Evolutionary conservation across 2,329 filamentous ascomycete genomes (phyloP), one percentile per base, ranked within the genome.

Genomic region (Paraphaeosphaeria minitans): DNA sequence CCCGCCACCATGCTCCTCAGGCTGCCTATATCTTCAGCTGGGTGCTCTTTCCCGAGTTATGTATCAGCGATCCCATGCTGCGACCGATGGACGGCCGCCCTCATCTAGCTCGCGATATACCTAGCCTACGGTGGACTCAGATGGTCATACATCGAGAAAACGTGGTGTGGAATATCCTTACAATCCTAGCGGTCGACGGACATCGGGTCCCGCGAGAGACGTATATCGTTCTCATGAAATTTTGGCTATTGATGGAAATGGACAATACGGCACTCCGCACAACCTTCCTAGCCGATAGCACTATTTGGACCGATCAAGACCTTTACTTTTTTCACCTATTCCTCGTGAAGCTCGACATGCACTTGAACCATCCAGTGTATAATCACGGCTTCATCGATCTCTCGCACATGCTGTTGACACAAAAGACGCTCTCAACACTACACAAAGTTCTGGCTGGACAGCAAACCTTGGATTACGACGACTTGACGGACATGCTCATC

Each of bases 161-260:
- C 81, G 29, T 86, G 82, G 48, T 75, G 75, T 22, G 81, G 85
- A 12, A 89, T 85, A 14, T 84, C 80, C 21, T 80, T 89, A 62
- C 80, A 74, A 42, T 90, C 85, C 81, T 82, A 88, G 52, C 80
- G 81, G 54, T 87, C 89, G 61, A 83, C 80, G 84, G 81, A 87
- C 3, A 77, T 82, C 58, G 67, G 0, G 61, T 76, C 1, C 73
- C 73, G 0, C 27, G 19, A 82, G 88, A 12, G 79, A 89, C 63
- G 78, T 79, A 41, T 81, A 81, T 37, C 81, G 85, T 59, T 78
- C 24, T 77, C 24, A 69, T 69, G 67, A 90, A 90, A 69, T 79
- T 92, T 19, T 95, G 92, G 92, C 82, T 90, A 53, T 69, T 91
- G 35, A 86, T 92, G 80, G 90, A 93, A 67, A 78, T 88, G 4